These are phyloP conservation scores for Pulveroboletus ravenelii DNA, from an alignment of 768 basidiomycete genomes.

Conservation along the genomic window DNA sequence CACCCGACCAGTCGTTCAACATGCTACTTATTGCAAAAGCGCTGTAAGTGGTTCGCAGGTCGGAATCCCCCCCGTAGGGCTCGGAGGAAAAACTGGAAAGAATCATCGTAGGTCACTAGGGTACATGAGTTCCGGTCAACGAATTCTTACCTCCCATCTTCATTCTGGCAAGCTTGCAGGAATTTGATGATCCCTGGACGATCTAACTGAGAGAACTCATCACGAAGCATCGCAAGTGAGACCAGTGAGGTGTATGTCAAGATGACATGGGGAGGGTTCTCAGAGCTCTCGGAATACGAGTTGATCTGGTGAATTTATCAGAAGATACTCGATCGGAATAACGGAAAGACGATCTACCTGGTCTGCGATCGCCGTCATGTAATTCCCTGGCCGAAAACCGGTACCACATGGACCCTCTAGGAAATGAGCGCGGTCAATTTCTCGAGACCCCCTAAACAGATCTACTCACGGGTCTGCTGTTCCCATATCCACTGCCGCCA, in stretches of 20 bases:
- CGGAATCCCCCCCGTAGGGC: slow-evolving; percentile 66
- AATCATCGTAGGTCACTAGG: slow-evolving; percentile 1
- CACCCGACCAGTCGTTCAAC: slow-evolving; percentile 73
- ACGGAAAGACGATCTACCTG: slow-evolving; percentile 7
- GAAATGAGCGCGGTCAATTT: neutral
- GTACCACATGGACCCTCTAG: slow-evolving; percentile 55
- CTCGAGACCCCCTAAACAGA: neutral
- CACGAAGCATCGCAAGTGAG: slow-evolving; percentile 79
- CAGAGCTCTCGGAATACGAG: slow-evolving; percentile 39
- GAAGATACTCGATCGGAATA: neutral
- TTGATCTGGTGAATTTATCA: slow-evolving; percentile 23
- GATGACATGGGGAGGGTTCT: slow-evolving; percentile 78
- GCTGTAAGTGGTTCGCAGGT: slow-evolving; percentile 81
- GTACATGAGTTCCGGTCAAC: slow-evolving; percentile 9
- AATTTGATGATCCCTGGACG: slow-evolving; percentile 62
- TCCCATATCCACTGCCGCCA: slow-evolving; percentile 90
- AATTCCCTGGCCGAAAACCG: slow-evolving; percentile 74
- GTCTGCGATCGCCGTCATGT: slow-evolving; percentile 45
- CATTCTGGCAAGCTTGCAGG: slow-evolving; percentile 65
- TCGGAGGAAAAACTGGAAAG: slow-evolving; percentile 60
- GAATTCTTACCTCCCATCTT: slow-evolving; percentile 70
- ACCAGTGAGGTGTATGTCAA: slow-evolving; percentile 92
- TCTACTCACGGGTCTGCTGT: slow-evolving; percentile 60
- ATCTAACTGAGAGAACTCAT: slow-evolving; percentile 72
- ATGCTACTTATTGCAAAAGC: slow-evolving; percentile 80